phyloP scores from a whole-genome alignment of 352 stramenopile species.

The Phytopythium mirpurense region DNA sequence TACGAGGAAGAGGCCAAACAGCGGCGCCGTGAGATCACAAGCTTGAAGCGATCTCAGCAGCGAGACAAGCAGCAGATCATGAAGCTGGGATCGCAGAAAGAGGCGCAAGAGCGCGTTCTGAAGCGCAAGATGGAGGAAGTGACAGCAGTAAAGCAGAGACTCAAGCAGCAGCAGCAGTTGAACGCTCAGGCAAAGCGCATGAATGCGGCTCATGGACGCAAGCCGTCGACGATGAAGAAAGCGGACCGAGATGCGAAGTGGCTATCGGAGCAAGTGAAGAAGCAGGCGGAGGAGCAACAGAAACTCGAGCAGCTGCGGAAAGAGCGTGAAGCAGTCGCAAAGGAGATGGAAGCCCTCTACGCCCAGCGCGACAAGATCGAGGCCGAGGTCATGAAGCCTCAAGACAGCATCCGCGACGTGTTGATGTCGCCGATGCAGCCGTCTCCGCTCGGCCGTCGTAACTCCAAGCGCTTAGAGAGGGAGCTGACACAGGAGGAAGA shows the following conservation, averaged over 20 bases:
- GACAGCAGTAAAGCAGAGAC: conserved; percentile 59
- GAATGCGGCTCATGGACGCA: conserved; percentile 49
- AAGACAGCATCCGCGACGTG: conserved; percentile 73
- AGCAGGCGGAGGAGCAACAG: conserved; percentile 72
- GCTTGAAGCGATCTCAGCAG: conserved; percentile 73
- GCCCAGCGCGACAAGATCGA: conserved; percentile 66
- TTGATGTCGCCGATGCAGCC: conserved; percentile 69
- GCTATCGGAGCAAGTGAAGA: conserved; percentile 83
- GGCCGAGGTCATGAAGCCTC: conserved; percentile 54
- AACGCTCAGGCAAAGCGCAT: conserved; percentile 66
- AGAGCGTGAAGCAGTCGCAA: conserved; percentile 65
- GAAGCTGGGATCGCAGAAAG: conserved; percentile 72
- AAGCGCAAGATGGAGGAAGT: conserved; percentile 88
- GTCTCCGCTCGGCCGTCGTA: conserved; percentile 31
- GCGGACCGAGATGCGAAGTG: conserved; percentile 63
- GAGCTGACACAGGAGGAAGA: conserved; percentile 76
- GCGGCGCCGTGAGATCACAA: conserved; percentile 72
- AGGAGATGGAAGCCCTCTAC: conserved; percentile 82
- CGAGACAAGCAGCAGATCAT: conserved; percentile 83
- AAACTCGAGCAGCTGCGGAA: conserved; percentile 82
- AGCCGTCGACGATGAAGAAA: conserved; percentile 24
- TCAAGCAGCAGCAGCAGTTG: conserved; percentile 84
- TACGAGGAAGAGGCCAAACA: conserved; percentile 82
- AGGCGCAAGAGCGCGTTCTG: conserved; percentile 80
- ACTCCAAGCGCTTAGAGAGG: conserved; percentile 38